A percentile compares a stretch with the other conserved stretches of the same genome.
Conservation (phyloP, 768 basidiomycete genomes). For the Fomitopsis serialis region DNA sequence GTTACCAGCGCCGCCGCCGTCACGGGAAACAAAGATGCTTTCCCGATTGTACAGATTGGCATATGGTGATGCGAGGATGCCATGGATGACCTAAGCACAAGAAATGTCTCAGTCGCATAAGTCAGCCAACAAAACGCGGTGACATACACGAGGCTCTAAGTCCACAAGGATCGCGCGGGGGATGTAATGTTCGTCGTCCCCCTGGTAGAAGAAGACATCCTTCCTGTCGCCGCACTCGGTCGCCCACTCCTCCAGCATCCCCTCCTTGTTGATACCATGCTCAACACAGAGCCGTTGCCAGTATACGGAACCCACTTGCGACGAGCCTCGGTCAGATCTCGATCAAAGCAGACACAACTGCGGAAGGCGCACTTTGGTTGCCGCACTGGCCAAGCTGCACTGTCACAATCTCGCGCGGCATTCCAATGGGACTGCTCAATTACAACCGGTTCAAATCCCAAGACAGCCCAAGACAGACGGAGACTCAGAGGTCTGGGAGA, state of each 20-base stretch:
- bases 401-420: constrained; percentile 84
- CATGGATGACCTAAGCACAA: constrained; percentile 80
- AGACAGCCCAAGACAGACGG: no score
- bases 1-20: constrained; percentile 99
- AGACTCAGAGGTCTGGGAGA: no score
- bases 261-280: constrained; percentile 95
- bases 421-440: no score
- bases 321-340: constrained; percentile 12
- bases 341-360: constrained; percentile 8
- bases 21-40: constrained; percentile 93
- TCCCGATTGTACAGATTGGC: constrained; percentile 95
- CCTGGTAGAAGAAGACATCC: constrained; percentile 99
- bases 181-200: constrained; percentile 99
- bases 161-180: constrained; percentile 95
- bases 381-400: constrained; percentile 89
- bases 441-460: no score
- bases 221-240: constrained; percentile 94
- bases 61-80: constrained; percentile 84
- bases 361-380: constrained; percentile 67
- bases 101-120: neutral
- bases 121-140: no score
- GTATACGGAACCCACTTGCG: constrained; percentile 89
- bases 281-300: constrained; percentile 99
- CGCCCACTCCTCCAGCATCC: constrained; percentile 96
- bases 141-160: constrained; percentile 88